A percentile compares a stretch with the other conserved stretches of the same genome.
phyloP scores from a whole-genome alignment of 116 monocot genomes.

The Trichopus zeylanicus region DNA sequence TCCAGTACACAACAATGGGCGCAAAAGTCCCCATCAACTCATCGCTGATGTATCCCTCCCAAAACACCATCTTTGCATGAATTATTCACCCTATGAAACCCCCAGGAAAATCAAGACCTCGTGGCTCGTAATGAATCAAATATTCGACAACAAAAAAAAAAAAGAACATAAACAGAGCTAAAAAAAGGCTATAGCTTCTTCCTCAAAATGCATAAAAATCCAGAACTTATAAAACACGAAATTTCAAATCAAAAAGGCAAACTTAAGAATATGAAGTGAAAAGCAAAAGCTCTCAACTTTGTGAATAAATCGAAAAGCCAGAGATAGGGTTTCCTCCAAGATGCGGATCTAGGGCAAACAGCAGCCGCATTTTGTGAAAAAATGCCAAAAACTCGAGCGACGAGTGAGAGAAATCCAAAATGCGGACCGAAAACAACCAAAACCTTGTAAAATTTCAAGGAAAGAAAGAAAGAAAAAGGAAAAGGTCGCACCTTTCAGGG shows the following conservation, averaged over 20 bases:
- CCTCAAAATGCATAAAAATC: too few relatives aligned
- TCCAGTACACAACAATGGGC: constrained; percentile 71
- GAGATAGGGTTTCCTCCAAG: not conserved
- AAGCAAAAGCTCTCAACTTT: too few relatives aligned
- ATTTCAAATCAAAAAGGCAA: too few relatives aligned
- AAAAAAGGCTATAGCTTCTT: too few relatives aligned
- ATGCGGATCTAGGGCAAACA: not conserved
- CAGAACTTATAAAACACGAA: too few relatives aligned
- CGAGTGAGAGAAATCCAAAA: not conserved
- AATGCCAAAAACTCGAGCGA: not conserved
- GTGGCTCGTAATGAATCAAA: not conserved
- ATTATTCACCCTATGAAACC: not conserved
- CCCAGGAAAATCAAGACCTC: too few relatives aligned
- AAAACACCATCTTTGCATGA: constrained; percentile 51
- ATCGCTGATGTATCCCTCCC: constrained; percentile 73
- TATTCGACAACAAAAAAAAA: too few relatives aligned
- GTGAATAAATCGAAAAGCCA: too few relatives aligned
- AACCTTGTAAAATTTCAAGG: not conserved
- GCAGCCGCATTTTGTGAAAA: not conserved
- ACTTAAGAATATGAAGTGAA: too few relatives aligned
- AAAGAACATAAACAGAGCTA: too few relatives aligned
- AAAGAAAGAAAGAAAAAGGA: not conserved
- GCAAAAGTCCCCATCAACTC: constrained; percentile 76
- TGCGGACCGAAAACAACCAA: not conserved
- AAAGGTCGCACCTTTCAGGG: not conserved